phyloP scores from a whole-genome alignment of 2,329 filamentous ascomycete genomes.

The Colletotrichum liaoningense region DNA sequence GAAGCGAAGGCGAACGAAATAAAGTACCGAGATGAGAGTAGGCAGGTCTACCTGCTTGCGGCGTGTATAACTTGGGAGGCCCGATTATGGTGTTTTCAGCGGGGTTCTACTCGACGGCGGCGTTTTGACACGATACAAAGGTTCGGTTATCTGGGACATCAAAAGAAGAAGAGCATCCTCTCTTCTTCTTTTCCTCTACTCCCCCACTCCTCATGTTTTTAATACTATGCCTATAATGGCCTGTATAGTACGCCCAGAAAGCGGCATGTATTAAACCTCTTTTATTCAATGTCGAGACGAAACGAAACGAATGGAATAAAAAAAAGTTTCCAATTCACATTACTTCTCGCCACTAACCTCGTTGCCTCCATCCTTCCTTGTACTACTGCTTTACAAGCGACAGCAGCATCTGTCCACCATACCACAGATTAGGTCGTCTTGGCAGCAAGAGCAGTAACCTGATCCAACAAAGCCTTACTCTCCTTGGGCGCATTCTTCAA shows the following conservation, averaged over 20 bases:
- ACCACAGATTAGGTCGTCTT: conserved; percentile 22
- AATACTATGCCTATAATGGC: not conserved
- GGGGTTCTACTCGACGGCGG: conserved; percentile 8
- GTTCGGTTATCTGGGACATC: not conserved
- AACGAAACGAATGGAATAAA: conserved; percentile 11
- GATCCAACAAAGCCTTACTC: conserved; percentile 59
- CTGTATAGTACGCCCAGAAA: conserved; percentile 21
- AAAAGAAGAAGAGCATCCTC: not conserved
- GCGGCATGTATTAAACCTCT: conserved; percentile 14
- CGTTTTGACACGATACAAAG: conserved; percentile 21
- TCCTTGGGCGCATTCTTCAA: conserved; percentile 64
- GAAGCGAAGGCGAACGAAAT: not conserved
- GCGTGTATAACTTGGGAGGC: not conserved
- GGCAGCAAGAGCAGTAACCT: conserved; percentile 56
- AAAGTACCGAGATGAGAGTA: not conserved
- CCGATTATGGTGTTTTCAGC: not conserved
- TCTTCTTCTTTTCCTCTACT: conserved; percentile 24
- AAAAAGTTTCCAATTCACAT: conserved; percentile 17
- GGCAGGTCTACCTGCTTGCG: not conserved
- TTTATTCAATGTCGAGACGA: conserved; percentile 24
- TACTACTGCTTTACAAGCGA: no score
- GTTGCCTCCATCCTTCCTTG: not conserved
- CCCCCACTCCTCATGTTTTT: conserved; percentile 9
- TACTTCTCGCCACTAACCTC: conserved; percentile 1
- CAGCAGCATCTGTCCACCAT: no score